phyloP scores from a whole-genome alignment of 78 protist genomes.

The Dictyostelium intermedium region DNA sequence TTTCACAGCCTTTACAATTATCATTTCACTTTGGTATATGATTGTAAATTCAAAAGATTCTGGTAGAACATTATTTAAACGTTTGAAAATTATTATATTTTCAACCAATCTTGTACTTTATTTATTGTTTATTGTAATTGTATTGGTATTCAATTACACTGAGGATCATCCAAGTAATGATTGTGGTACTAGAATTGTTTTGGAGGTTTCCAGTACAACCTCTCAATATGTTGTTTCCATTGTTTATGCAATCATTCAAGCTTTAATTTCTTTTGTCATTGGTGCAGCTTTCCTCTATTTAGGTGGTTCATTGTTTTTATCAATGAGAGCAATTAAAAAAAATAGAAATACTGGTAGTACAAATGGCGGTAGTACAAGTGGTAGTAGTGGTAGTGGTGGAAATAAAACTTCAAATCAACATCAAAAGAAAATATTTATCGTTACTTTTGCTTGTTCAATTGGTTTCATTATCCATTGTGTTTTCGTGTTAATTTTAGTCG shows the following conservation, averaged over 20 bases:
- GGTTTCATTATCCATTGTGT: constrained; percentile 48
- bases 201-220: constrained; percentile 2
- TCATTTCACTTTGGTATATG: constrained; percentile 27
- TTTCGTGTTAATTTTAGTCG: constrained; percentile 43
- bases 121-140: constrained; percentile 21
- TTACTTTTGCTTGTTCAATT: constrained; percentile 29
- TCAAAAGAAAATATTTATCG: constrained; percentile 7
- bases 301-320: constrained; percentile 2
- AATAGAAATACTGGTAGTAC: not conserved
- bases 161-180: not conserved
- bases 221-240: constrained; percentile 16
- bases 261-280: constrained; percentile 27
- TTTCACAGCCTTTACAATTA: constrained; percentile 40
- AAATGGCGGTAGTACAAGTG: not conserved
- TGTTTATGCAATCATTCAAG: constrained; percentile 54
- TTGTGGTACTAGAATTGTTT: constrained; percentile 31
- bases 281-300: constrained; percentile 44
- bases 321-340: not conserved
- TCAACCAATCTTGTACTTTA: not conserved
- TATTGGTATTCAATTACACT: constrained; percentile 28
- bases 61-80: not conserved
- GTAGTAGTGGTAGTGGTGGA: not conserved
- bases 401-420: not conserved
- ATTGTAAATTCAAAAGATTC: not conserved
- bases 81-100: not conserved